Base-by-base conservation (phyloP, 1,139 yeast genomes). In the Suhomyces bolitotheri region DNA sequence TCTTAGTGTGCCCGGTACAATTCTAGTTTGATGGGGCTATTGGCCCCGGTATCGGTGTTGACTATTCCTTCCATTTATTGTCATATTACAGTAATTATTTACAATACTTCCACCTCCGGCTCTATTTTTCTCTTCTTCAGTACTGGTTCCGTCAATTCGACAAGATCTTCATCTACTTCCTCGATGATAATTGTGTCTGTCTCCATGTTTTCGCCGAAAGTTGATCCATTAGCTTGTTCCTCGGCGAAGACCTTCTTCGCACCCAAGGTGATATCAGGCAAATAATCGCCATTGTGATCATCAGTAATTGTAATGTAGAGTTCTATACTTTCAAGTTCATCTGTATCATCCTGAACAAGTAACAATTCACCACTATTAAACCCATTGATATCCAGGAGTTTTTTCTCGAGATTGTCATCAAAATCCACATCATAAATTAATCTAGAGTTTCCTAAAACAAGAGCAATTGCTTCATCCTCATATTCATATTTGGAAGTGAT, bases 401-500 rank as follows among this genome's bases (percentile, higher is more conserved):
- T 58, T 27, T 64, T 68, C 0, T 65, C 67, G 7, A 72, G 50
- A 51, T 90, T 82, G 52, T 90, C 97, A 35, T 88, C 96, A 58
- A 87, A 88, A 52, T 94, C 99, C 33, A 72, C 72, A 59, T 94
- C 98, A 51, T 87, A 88, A 8, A 94, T 61, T 42, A 92, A 68
- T 44, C 73, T 76, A 22, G 81, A 78, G 15, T 73, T 62, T 3
- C 76, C 78, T 19, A 81, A 69, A 25, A 85, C 75, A 16, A 85
- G 60, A 1, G 92, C 66, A 5, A 85, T 70, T 1, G 88, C 65
- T 38, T 83, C 95, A 15, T 80, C 86, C 4, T 74, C 71, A 54
- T 79, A 88, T 0, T 67, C 69, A 49, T 82, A 80, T 33, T 67
- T 66, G 2, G 51, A 51, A 16, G 67, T 58, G 3, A 87, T 53